Evolutionary conservation across 345 rosid genomes (phyloP).

Genomic region (Heritiera fomes): DNA sequence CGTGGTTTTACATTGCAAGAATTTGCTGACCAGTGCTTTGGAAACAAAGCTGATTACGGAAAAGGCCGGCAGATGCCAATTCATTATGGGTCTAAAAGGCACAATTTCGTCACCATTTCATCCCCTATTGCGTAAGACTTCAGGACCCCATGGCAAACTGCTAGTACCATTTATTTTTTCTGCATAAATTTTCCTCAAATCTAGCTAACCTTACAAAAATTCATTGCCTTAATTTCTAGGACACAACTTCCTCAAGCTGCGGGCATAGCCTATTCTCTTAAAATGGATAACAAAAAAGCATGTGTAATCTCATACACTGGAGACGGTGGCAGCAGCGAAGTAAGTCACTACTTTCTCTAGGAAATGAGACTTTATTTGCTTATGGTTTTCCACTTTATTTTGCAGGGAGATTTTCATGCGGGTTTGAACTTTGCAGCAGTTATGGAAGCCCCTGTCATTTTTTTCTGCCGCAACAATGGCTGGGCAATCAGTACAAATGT

Average conservation of each 20-base stretch:
- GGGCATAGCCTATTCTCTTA: conserved; percentile 57
- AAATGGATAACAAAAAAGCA: conserved; percentile 51
- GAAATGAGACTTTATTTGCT: not conserved
- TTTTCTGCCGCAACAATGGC: conserved; percentile 83
- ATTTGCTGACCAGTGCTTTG: conserved; percentile 68
- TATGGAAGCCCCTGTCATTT: conserved; percentile 66
- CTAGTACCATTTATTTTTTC: not conserved
- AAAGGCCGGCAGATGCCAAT: conserved; percentile 91
- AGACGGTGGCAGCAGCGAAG: conserved; percentile 64
- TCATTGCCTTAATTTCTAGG: conserved; percentile 21
- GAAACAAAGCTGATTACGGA: conserved; percentile 69
- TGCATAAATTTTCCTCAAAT: not conserved
- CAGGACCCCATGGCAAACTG: not conserved
- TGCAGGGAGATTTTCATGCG: conserved; percentile 67
- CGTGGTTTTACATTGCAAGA: conserved; percentile 84
- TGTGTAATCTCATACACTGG: conserved; percentile 50
- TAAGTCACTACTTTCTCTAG: conserved; percentile 10
- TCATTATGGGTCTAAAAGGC: conserved; percentile 82
- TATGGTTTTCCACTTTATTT: not conserved
- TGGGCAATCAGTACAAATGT: conserved; percentile 84
- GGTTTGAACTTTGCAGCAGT: conserved; percentile 65
- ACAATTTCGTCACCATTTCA: conserved; percentile 68
- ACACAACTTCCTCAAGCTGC: conserved; percentile 64
- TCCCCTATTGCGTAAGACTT: conserved; percentile 64
- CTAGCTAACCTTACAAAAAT: not conserved